Evolutionary conservation across 2,329 filamentous ascomycete genomes (phyloP), one percentile per base, ranked within the genome.

Genomic region (Beauveria caledonica): DNA sequence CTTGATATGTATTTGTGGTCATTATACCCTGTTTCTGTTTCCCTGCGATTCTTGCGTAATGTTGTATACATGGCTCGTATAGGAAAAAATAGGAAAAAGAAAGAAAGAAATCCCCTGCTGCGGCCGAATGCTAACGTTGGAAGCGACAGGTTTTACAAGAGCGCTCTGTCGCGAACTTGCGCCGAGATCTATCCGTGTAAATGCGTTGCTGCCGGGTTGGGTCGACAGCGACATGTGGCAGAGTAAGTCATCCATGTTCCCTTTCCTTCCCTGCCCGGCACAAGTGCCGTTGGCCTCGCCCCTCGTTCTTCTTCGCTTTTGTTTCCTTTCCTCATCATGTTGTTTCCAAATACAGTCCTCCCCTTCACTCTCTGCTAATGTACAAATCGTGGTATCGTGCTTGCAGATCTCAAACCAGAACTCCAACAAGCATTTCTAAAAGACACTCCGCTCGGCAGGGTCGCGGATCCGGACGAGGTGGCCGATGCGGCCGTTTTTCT

Each of bases 401-500:
- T 50, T 46, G 53, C 61, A 76, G 74, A 72, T 63, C 69, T 76
- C 52, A 73, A 72, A 61, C 70, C 70, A 63, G 71, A 74, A 62
- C 64, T 77, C 50, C 68, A 74, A 64, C 65, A 74, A 61, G 66
- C 66, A 19, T 74, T 70, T 62, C 73, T 80, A 62, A 71, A 72
- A 62, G 71, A 77, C 54, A 91, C 91, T 54, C 90, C 90, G 1
- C 69, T 72, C 3, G 66, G 67, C 83, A 85, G 90, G 33, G 84
- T 93, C 64, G 91, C 89, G 17, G 74, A 76, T 39, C 77, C 82
- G 8, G 78, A 83, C 27, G 91, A 96, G 71, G 83, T 95, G 36
- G 90, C 91, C n/a, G 86, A 92, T 68, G 90, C 91, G 59, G 89
- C 88, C 51, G 69, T 87, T 29, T 96, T 95, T 71, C 79, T 96